These are phyloP conservation scores for Volvox carteri DNA, from an alignment of 163 green algal species.

Conservation along the genomic window DNA sequence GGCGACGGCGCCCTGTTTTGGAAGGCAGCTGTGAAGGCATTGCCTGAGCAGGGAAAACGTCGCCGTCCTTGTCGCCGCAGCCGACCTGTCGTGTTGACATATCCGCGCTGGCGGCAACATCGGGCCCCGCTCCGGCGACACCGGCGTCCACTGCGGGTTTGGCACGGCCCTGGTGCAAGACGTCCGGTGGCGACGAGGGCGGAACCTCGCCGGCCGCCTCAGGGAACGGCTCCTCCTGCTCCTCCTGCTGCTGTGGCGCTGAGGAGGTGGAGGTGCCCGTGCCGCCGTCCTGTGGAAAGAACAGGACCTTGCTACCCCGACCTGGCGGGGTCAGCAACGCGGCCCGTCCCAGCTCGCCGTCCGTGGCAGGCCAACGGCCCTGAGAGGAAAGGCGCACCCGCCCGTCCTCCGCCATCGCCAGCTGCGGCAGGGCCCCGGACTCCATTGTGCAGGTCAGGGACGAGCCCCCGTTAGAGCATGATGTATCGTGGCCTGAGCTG, in stretches of 20 bases:
- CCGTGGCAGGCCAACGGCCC: background rate
- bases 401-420: background rate
- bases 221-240: background rate
- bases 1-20: no score
- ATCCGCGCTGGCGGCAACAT: no score
- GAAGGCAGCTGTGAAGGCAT: no score
- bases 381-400: background rate
- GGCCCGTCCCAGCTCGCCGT: background rate
- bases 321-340: background rate
- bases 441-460: background rate
- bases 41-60: no score
- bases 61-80: no score
- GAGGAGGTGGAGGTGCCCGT: no score
- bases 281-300: constrained; percentile 19
- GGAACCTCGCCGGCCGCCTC: background rate
- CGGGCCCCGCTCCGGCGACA: background rate
- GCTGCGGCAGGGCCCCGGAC: background rate
- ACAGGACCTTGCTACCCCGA: background rate
- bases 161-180: no score
- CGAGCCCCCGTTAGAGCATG: constrained; percentile 2
- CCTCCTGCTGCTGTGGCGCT: background rate
- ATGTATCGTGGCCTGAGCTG: background rate
- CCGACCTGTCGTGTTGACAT: no score
- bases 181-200: no score
- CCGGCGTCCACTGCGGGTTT: background rate